A percentile compares a stretch with the other conserved stretches of the same genome.
Evolutionary conservation across 768 basidiomycete species (phyloP).

Genomic region (Pholiota microspora): DNA sequence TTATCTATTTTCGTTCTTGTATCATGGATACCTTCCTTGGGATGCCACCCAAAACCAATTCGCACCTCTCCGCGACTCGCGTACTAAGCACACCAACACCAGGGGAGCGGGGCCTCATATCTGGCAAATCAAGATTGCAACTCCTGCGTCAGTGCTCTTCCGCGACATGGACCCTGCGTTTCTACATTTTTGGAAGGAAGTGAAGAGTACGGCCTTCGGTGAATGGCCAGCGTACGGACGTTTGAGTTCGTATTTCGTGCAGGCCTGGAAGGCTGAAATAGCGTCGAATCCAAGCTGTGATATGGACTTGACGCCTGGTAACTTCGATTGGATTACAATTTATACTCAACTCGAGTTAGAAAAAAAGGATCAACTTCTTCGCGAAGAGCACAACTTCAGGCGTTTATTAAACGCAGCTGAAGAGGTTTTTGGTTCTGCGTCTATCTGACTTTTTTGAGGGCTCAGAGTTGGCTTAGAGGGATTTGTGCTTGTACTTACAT

Average conservation of each 20-base stretch:
- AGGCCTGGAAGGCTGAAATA: conserved; percentile 15
- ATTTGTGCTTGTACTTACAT: too few relatives aligned
- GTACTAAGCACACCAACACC: background rate
- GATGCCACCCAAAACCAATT: background rate
- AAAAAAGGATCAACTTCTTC: background rate
- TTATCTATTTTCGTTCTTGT: conserved; percentile 31
- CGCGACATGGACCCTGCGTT: conserved; percentile 25
- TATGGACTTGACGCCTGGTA: background rate
- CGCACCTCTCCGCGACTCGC: background rate
- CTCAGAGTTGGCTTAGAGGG: background rate
- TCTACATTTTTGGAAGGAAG: conserved; percentile 28
- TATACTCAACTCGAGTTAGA: background rate
- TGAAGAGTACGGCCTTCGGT: conserved; percentile 28
- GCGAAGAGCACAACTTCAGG: background rate
- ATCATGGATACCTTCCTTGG: conserved; percentile 32
- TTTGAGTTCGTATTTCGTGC: conserved; percentile 21
- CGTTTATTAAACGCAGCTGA: background rate
- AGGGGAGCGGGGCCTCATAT: conserved; percentile 4
- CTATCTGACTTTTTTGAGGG: background rate
- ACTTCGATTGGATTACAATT: background rate
- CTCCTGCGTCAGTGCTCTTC: conserved; percentile 25
- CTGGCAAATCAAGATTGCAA: conserved; percentile 28
- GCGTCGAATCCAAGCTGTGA: background rate
- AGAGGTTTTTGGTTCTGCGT: background rate
- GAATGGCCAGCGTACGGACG: conserved; percentile 27